These are phyloP conservation scores for Hysterium pulicare DNA, from an alignment of 2,329 filamentous ascomycete species.

Conservation along the genomic window DNA sequence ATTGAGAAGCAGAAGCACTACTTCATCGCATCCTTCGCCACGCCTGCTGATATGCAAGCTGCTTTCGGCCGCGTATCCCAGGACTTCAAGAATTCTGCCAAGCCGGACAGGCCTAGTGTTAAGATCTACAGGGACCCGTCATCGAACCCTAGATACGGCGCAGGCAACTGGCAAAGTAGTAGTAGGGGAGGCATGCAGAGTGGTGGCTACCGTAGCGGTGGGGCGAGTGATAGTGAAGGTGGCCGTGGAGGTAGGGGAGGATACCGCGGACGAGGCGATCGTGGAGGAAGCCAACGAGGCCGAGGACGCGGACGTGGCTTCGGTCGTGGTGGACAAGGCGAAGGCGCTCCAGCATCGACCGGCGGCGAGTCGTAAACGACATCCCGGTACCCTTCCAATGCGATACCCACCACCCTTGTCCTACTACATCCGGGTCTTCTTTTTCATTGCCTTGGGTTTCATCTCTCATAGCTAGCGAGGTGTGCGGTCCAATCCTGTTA, in stretches of 20 bases:
- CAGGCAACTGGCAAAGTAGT: conserved; percentile 61
- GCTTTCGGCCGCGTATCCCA: conserved; percentile 72
- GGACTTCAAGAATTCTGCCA: conserved; percentile 73
- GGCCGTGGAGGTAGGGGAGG: conserved; percentile 58
- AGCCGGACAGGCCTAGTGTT: conserved; percentile 74
- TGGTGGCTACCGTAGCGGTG: conserved; percentile 81
- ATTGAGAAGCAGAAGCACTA: conserved; percentile 70
- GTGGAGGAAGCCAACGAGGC: conserved; percentile 55
- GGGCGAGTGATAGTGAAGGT: conserved; percentile 71
- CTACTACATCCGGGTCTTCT: background rate
- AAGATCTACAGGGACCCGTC: conserved; percentile 75
- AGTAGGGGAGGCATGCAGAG: conserved; percentile 58
- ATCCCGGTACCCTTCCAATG: background rate
- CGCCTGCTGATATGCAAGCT: conserved; percentile 71
- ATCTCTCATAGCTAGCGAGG: conserved; percentile 6
- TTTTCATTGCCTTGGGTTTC: conserved; percentile 1
- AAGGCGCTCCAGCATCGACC: conserved; percentile 32
- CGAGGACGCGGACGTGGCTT: conserved; percentile 44
- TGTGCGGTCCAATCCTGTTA: background rate
- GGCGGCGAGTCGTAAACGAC: conserved; percentile 36
- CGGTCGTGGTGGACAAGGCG: conserved; percentile 22
- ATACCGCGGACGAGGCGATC: conserved; percentile 40
- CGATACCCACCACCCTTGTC: background rate
- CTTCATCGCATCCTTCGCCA: conserved; percentile 84
- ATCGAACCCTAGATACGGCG: conserved; percentile 46